Evolutionary conservation across 2,329 filamentous ascomycete species (phyloP).

Genomic region (Colletotrichum navitas): DNA sequence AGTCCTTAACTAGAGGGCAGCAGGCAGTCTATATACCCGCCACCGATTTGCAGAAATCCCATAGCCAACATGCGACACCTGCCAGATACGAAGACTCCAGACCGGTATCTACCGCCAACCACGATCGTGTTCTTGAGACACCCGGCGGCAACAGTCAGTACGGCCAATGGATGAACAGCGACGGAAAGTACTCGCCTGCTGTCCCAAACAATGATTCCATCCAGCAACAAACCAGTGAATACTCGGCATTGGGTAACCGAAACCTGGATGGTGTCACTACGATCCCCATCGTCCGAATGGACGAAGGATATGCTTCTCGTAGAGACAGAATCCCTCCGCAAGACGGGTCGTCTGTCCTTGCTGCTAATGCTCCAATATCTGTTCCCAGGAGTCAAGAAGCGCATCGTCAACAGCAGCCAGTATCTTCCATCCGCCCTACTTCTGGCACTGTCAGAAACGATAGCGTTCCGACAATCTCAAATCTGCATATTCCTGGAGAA

Average conservation of each 20-base stretch:
- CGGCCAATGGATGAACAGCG: conserved; percentile 38
- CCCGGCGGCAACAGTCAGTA: conserved; percentile 40
- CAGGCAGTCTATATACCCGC: conserved; percentile 17
- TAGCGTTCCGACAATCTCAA: conserved; percentile 69
- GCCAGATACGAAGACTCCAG: neutral
- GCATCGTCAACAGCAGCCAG: conserved; percentile 18
- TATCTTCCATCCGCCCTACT: conserved; percentile 45
- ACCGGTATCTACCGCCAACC: neutral
- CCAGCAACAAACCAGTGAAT: conserved; percentile 1
- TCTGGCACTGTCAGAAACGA: conserved; percentile 51
- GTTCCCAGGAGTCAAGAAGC: conserved; percentile 1
- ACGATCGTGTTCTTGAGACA: conserved; percentile 25
- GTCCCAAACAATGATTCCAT: neutral
- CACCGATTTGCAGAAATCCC: conserved; percentile 22
- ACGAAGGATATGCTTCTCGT: neutral
- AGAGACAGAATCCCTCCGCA: neutral
- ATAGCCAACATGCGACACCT: conserved; percentile 17
- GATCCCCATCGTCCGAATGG: neutral
- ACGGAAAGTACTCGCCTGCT: neutral
- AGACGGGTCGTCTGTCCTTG: neutral
- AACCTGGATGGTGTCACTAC: neutral
- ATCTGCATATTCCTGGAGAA: conserved; percentile 77
- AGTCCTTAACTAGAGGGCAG: conserved; percentile 9
- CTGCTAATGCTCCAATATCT: neutral
- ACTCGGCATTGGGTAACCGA: conserved; percentile 4